Evolutionary conservation across 2,329 filamentous ascomycete species (phyloP).

Genomic region (Ceratocystis smalleyi): DNA sequence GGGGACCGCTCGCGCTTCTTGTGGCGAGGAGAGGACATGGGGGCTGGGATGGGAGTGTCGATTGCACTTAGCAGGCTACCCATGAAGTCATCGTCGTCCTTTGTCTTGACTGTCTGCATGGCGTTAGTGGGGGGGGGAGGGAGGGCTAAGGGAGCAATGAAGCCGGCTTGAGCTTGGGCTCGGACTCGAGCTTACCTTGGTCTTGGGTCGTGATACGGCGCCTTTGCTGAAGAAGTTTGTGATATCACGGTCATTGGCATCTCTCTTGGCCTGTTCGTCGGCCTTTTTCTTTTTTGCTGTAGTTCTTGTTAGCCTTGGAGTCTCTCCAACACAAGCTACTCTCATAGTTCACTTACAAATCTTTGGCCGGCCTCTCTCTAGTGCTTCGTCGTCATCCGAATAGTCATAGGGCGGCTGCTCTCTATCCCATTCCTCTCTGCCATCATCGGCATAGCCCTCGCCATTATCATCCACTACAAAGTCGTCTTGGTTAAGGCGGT

Average conservation of each 20-base stretch:
- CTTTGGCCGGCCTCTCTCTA: conserved; percentile 32
- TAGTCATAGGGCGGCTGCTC: conserved; percentile 53
- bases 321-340: conserved; percentile 3
- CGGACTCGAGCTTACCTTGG: conserved; percentile 47
- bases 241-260: conserved; percentile 81
- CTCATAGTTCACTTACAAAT: conserved; percentile 27
- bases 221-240: conserved; percentile 87
- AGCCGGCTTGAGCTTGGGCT: not conserved
- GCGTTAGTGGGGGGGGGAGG: conserved; percentile 16
- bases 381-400: conserved; percentile 48
- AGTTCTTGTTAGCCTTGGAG: conserved; percentile 9
- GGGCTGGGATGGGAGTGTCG: conserved; percentile 51
- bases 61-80: conserved; percentile 73
- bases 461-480: conserved; percentile 98
- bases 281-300: conserved; percentile 74
- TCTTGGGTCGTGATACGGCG: conserved; percentile 50
- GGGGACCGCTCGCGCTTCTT: conserved; percentile 49
- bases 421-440: conserved; percentile 84
- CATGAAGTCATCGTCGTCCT: conserved; percentile 81
- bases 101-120: conserved; percentile 53
- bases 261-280: conserved; percentile 69
- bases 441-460: conserved; percentile 91
- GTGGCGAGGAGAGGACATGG: conserved; percentile 34
- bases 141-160: not conserved
- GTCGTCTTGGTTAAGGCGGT: conserved; percentile 81